These are phyloP conservation scores for Eutrema heterophyllum DNA, from an alignment of 345 rosid genomes.

Conservation along the genomic window DNA sequence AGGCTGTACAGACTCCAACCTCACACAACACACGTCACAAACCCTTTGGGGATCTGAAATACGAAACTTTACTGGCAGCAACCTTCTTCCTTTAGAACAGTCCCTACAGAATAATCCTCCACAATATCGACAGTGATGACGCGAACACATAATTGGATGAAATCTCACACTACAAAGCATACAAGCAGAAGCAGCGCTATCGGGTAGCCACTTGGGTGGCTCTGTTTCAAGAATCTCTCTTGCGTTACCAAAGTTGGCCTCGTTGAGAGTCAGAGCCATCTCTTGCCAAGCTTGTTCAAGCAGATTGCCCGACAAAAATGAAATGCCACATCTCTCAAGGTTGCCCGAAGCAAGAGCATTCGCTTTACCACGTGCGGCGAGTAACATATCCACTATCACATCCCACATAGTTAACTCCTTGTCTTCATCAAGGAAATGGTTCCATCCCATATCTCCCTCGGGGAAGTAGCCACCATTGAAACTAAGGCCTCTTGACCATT, in stretches of 20 bases:
- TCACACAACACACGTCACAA: constrained; percentile 88
- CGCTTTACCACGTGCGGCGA: constrained; percentile 84
- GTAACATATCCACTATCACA: constrained; percentile 76
- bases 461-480: constrained; percentile 83
- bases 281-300: constrained; percentile 97
- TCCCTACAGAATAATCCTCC: constrained; percentile 87
- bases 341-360: constrained; percentile 64
- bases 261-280: constrained; percentile 84
- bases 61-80: constrained; percentile 71
- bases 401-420: constrained; percentile 97
- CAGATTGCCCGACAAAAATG: constrained; percentile 60
- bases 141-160: constrained; percentile 91
- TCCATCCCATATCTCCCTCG: constrained; percentile 90
- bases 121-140: constrained; percentile 96
- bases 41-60: constrained; percentile 73
- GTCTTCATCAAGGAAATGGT: constrained; percentile 48
- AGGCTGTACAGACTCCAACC: constrained; percentile 81
- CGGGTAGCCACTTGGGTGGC: constrained; percentile 88
- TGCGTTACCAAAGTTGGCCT: constrained; percentile 57
- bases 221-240: constrained; percentile 79
- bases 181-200: constrained; percentile 85
- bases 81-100: constrained; percentile 90
- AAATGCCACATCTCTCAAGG: constrained; percentile 40
- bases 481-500: constrained; percentile 59
- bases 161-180: constrained; percentile 82